A percentile compares a stretch with the other conserved stretches of the same genome.
These are phyloP conservation scores for Cercospora sojina DNA, from an alignment of 2,329 filamentous ascomycete species.

Conservation along the genomic window DNA sequence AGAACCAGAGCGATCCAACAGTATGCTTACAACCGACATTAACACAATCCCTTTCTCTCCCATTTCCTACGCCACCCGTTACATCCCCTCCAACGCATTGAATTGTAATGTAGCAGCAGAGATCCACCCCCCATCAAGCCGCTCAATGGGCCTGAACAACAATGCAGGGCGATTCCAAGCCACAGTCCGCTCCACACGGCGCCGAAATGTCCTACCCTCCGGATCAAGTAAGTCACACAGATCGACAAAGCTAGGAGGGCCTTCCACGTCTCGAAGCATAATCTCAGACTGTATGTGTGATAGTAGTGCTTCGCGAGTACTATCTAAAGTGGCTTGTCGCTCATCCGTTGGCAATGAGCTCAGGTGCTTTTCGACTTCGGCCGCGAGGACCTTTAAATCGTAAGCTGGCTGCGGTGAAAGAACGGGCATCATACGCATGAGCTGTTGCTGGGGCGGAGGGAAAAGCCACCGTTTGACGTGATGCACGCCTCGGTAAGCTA, in stretches of 20 bases:
- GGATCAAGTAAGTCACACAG: not conserved
- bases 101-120: not conserved
- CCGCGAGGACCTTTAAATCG: not conserved
- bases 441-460: not conserved
- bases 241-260: not conserved
- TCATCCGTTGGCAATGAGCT: not conserved
- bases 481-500: not conserved
- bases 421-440: not conserved
- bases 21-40: no score
- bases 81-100: not conserved
- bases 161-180: not conserved
- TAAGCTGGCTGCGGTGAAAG: not conserved
- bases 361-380: not conserved
- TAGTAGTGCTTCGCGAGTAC: accelerated
- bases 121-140: not conserved
- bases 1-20: no score
- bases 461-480: not conserved
- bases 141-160: not conserved
- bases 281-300: not conserved
- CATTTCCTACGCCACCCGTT: not conserved
- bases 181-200: not conserved
- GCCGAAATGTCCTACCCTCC: not conserved
- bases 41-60: not conserved
- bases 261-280: not conserved
- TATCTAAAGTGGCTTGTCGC: not conserved